phyloP scores from a whole-genome alignment of 306 rosid genomes.

The Fragaria vesca region DNA sequence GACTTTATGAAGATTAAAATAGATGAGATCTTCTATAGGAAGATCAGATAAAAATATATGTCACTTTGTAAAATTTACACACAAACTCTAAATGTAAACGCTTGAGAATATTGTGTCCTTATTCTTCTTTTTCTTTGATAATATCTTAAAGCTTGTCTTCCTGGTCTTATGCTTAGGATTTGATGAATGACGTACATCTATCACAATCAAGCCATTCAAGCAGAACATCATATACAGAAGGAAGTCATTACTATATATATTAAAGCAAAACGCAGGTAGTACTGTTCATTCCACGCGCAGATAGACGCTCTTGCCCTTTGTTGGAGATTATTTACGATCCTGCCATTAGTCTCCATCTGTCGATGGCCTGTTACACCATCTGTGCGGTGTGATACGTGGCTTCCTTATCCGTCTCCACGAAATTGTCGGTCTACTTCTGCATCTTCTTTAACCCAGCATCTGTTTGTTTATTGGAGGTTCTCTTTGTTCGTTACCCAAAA shows the following conservation, averaged over 20 bases:
- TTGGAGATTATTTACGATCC: too few relatives aligned
- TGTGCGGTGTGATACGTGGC: too few relatives aligned
- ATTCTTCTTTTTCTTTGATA: neutral
- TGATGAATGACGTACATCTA: conserved; percentile 26
- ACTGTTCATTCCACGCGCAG: too few relatives aligned
- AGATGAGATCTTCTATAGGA: neutral
- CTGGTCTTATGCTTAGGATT: conserved; percentile 31
- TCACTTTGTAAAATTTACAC: neutral
- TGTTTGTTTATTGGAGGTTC: too few relatives aligned
- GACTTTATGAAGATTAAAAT: neutral
- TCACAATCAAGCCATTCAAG: conserved; percentile 32
- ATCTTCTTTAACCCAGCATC: too few relatives aligned
- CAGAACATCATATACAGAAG: conserved; percentile 26
- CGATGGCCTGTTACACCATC: too few relatives aligned
- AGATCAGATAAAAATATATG: neutral
- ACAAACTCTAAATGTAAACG: neutral
- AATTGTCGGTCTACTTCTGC: too few relatives aligned
- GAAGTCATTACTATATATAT: neutral
- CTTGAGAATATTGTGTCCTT: neutral
- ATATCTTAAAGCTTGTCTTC: neutral
- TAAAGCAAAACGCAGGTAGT: too few relatives aligned
- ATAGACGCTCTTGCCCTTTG: too few relatives aligned
- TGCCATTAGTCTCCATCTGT: too few relatives aligned
- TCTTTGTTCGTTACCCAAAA: too few relatives aligned
- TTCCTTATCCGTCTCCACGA: too few relatives aligned